These are phyloP conservation scores for Dendrobium officinale DNA, from an alignment of 106 monocot species.

Conservation along the genomic window DNA sequence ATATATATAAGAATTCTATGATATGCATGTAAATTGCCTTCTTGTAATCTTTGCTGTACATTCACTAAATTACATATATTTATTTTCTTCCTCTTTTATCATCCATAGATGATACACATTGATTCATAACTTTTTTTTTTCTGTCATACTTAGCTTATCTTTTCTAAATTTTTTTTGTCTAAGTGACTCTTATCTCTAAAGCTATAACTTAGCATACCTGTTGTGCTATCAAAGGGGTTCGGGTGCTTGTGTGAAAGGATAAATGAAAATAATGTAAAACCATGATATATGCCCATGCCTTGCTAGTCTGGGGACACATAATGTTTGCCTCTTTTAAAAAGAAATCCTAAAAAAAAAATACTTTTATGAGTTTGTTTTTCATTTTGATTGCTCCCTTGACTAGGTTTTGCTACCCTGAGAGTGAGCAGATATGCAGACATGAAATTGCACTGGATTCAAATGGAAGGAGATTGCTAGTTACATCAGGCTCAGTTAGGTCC, in stretches of 20 bases:
- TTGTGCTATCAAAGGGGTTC: background rate
- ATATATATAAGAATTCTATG: too few relatives aligned
- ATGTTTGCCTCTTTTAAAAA: background rate
- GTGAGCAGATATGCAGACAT: slow-evolving; percentile 65
- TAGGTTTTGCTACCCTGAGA: slow-evolving; percentile 81
- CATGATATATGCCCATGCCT: background rate
- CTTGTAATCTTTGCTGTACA: too few relatives aligned
- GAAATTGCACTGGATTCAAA: slow-evolving; percentile 80
- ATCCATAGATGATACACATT: too few relatives aligned
- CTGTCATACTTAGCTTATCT: too few relatives aligned
- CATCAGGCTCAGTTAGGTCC: slow-evolving; percentile 84
- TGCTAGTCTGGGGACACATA: background rate
- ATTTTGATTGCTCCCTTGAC: background rate
- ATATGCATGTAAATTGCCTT: too few relatives aligned
- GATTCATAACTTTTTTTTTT: too few relatives aligned
- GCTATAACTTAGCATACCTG: background rate
- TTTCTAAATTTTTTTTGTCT: too few relatives aligned
- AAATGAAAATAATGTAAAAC: background rate
- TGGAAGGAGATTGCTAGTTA: slow-evolving; percentile 75
- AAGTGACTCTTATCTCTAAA: background rate
- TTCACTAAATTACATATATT: too few relatives aligned
- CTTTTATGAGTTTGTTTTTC: background rate
- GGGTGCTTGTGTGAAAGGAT: background rate
- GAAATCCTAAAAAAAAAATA: background rate
- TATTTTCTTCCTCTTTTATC: too few relatives aligned